Conservation (phyloP, 2,329 filamentous ascomycete genomes). For the Xylariaceae sp. region DNA sequence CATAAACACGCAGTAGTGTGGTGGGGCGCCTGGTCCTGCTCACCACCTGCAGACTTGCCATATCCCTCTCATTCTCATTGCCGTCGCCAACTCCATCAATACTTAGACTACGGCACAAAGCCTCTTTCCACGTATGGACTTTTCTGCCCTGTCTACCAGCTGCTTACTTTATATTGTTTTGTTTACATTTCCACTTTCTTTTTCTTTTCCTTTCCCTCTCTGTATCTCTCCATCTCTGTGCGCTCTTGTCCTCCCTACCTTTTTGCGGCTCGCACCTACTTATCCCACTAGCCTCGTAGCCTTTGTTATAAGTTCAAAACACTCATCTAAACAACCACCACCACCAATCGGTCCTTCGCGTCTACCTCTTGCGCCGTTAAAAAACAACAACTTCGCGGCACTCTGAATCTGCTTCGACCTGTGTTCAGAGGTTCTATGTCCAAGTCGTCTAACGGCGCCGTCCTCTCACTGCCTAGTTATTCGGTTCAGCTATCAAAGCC, state of each 20-base stretch:
- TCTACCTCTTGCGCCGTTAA: slow-evolving; percentile 7
- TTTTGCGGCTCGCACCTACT: no score
- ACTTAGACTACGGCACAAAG: no score
- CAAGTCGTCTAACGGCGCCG: slow-evolving; percentile 1
- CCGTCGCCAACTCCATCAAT: slow-evolving; percentile 11
- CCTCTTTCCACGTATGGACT: slow-evolving; percentile 6
- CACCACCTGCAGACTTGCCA: slow-evolving; percentile 11
- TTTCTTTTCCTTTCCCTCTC: no score
- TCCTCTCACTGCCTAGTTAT: slow-evolving; percentile 4
- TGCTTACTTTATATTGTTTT: slow-evolving; percentile 16
- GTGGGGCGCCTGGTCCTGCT: slow-evolving; percentile 28
- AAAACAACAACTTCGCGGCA: background rate
- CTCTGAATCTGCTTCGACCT: background rate
- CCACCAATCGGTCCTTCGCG: background rate
- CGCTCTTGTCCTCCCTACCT: no score
- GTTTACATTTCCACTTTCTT: no score
- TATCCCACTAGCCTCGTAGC: no score
- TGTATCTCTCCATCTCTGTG: no score
- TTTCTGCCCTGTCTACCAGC: slow-evolving; percentile 4
- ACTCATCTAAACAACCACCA: slow-evolving; percentile 14
- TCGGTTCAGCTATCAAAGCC: slow-evolving; percentile 10
- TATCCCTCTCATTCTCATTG: slow-evolving; percentile 9
- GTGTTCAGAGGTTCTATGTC: background rate
- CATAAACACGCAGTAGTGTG: slow-evolving; percentile 24
- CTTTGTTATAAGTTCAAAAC: no score